Conservation (phyloP, 257 asterid genomes). For the Thymus quinquecostatus region DNA sequence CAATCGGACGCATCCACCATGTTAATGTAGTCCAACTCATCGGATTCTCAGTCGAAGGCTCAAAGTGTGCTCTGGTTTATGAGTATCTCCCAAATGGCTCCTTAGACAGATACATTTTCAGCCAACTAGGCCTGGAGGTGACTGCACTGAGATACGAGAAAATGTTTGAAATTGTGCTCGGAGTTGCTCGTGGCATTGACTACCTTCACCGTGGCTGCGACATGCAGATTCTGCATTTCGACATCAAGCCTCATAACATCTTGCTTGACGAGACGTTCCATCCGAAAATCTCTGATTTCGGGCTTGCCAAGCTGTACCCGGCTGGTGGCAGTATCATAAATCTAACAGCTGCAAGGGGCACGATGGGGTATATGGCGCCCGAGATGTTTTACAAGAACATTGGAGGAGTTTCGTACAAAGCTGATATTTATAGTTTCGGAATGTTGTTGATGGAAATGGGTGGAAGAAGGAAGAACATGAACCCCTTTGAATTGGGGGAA, state of each 20-base stretch:
- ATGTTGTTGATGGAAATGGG: constrained; percentile 51
- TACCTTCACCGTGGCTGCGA: constrained; percentile 49
- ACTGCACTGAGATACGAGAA: constrained; percentile 39
- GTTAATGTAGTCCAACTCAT: constrained; percentile 53
- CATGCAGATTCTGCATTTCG: constrained; percentile 50
- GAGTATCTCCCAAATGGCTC: constrained; percentile 63
- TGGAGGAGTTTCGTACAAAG: constrained; percentile 47
- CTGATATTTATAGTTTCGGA: constrained; percentile 50
- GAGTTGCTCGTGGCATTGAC: constrained; percentile 50
- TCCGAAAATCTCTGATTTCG: constrained; percentile 49
- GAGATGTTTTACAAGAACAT: constrained; percentile 48
- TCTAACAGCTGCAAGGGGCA: constrained; percentile 47
- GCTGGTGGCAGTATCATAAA: constrained; percentile 26
- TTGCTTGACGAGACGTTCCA: constrained; percentile 40
- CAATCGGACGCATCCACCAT: constrained; percentile 60
- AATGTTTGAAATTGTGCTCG: constrained; percentile 47
- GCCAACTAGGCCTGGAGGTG: constrained; percentile 38
- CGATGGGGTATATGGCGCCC: constrained; percentile 52
- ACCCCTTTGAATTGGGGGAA: constrained; percentile 38
- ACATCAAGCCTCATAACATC: constrained; percentile 47
- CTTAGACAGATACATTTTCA: constrained; percentile 44
- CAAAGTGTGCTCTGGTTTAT: constrained; percentile 47
- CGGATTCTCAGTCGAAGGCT: constrained; percentile 50
- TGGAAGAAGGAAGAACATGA: constrained; percentile 41
- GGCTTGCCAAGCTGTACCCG: constrained; percentile 41